phyloP scores from a whole-genome alignment of 805 yeast genomes.

The Jamesozyma rosinii region DNA sequence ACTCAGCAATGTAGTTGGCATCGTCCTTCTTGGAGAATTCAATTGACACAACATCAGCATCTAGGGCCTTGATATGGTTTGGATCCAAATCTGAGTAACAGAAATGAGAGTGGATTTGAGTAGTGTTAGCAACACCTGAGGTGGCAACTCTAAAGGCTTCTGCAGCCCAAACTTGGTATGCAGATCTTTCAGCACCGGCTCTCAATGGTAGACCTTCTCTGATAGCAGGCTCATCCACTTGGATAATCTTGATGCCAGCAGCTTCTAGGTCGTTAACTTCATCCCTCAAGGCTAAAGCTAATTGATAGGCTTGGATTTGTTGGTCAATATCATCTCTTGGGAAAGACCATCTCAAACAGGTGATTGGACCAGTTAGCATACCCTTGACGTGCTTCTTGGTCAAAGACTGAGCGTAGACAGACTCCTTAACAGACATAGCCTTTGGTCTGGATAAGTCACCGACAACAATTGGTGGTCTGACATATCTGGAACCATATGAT shows the following conservation, averaged over 20 bases:
- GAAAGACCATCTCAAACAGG: constrained; percentile 99
- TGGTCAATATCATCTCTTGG: constrained; percentile 97
- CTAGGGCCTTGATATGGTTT: constrained; percentile 97
- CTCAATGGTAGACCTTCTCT: constrained; percentile 99
- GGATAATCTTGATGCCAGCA: constrained; percentile 96
- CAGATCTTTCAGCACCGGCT: constrained; percentile 93
- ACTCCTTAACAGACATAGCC: constrained; percentile 98
- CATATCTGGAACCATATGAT: constrained; percentile 99
- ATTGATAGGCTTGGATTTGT: constrained; percentile 90
- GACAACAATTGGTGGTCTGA: constrained; percentile 97
- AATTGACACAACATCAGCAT: constrained; percentile 98
- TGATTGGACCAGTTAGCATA: constrained; percentile 99
- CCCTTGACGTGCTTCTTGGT: constrained; percentile 97
- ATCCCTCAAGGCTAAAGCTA: constrained; percentile 95
- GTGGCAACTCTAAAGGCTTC: constrained; percentile 99
- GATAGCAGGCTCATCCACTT: constrained; percentile 99
- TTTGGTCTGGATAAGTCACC: constrained; percentile 98
- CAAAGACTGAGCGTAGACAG: constrained; percentile 96
- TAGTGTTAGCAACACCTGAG: constrained; percentile 88
- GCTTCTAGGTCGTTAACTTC: constrained; percentile 97
- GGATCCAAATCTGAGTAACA: constrained; percentile 99
- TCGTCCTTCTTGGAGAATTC: constrained; percentile 99
- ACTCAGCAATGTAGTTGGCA: constrained; percentile 95
- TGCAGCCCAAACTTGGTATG: constrained; percentile 97
- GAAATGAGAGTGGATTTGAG: constrained; percentile 99